Base-by-base conservation (phyloP, 192 early-diverging fungal genomes). In the Coemansia sp. region DNA sequence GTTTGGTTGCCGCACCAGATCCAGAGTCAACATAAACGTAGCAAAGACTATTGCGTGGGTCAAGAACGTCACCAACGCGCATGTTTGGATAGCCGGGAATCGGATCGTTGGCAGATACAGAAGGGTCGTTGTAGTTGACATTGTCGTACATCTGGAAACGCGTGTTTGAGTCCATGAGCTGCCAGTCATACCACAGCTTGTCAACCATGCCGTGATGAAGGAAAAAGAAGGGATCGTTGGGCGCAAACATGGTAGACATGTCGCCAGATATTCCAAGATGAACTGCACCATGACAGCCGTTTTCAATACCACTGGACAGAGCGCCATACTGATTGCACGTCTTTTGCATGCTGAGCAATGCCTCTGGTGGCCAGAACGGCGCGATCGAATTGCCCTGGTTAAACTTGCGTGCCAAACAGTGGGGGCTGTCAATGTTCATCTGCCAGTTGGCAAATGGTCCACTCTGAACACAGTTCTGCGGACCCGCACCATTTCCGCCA, bases 191-290 rank as follows among this genome's bases (percentile, higher is more conserved):
- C 80, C 80, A 86, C 21, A 86, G 66, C 60, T 79, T 78, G 76
- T 83, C 86, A 39, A 86, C 73, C 76, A 82, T 82, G 44, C 73
- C 71, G 65, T 88, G 86, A 62, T 88, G 84, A 27, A 88, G 57
- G 57, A 80, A 86, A 67, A 88, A 88, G 58, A 83, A 69, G 44
- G 82, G 83, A 62, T 88, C 86, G 61, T 80, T 80, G 34, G 80
- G 66, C 23, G 82, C 80, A 68, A 73, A 82, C 71, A 83, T 80
- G 33, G 69, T 71, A 33, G 67, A 73, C 80, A 80, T 78, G 62
- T 82, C 82, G 38, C 74, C 78, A 4, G 68, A 69, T 21, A 81
- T 78, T 0, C 74, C 74, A 53, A 81, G 59, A 39, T 81, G 80
- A 47, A 81, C 80, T 5, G 70, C 67, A 34, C 80, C 80, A 30